Evolutionary conservation across 345 rosid species (phyloP).

Genomic region (Aquilaria sinensis): DNA sequence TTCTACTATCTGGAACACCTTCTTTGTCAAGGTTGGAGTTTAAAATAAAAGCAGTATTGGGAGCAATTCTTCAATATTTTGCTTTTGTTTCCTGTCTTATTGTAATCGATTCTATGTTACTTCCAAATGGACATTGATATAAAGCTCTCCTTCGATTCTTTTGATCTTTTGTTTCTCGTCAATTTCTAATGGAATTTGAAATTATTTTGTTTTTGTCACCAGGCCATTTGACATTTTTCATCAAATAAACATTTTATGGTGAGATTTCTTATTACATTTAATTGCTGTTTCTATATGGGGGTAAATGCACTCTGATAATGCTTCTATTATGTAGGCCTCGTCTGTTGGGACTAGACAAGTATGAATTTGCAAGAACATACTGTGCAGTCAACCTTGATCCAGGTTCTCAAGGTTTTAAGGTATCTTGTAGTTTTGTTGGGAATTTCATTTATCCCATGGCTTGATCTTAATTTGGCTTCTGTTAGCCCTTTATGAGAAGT

Average conservation of each 20-base stretch:
- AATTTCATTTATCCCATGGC: not conserved
- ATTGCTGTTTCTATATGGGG: slow-evolving; percentile 16
- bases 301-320: slow-evolving; percentile 9
- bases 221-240: slow-evolving; percentile 98
- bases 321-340: slow-evolving; percentile 72
- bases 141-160: not conserved
- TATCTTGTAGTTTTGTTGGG: slow-evolving; percentile 25
- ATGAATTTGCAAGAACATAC: slow-evolving; percentile 86
- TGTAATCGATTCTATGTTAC: not conserved
- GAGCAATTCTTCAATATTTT: slow-evolving; percentile 10
- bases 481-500: no score
- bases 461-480: slow-evolving; percentile 1
- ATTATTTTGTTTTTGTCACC: slow-evolving; percentile 34
- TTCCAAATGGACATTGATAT: not conserved
- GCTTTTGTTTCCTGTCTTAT: not conserved
- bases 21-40: slow-evolving; percentile 82
- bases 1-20: slow-evolving; percentile 93
- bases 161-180: not conserved
- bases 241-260: slow-evolving; percentile 93
- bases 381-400: slow-evolving; percentile 54
- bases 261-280: slow-evolving; percentile 31
- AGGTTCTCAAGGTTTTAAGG: slow-evolving; percentile 69
- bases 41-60: slow-evolving; percentile 13
- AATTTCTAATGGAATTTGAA: slow-evolving; percentile 26
- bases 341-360: slow-evolving; percentile 79